phyloP scores from a whole-genome alignment of 148 eudicot genomes.

The Silene uniflora region DNA sequence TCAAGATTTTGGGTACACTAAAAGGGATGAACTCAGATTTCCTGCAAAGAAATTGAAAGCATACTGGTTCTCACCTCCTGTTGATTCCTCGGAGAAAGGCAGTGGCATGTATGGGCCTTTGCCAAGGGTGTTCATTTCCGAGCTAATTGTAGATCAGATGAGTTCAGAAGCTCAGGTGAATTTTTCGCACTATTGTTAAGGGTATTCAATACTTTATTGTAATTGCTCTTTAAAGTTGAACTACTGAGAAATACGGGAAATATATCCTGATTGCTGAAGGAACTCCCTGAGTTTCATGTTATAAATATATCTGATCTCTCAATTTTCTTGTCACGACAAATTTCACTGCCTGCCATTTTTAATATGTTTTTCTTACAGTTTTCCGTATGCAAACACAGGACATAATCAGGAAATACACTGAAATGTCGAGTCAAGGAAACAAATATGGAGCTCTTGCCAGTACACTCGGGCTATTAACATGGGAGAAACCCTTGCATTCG shows the following conservation, averaged over 20 bases:
- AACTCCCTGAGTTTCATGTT: background rate
- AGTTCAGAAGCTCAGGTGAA: conserved; percentile 77
- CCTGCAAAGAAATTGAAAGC: conserved; percentile 95
- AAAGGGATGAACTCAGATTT: conserved; percentile 73
- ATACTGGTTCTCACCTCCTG: conserved; percentile 86
- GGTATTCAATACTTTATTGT: background rate
- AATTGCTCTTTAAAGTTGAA: background rate
- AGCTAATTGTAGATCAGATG: conserved; percentile 93
- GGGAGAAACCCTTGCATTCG: conserved; percentile 69
- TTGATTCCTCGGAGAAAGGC: conserved; percentile 39
- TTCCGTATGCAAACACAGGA: conserved; percentile 39
- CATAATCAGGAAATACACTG: conserved; percentile 70
- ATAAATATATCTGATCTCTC: background rate
- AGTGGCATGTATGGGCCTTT: conserved; percentile 73
- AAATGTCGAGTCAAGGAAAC: conserved; percentile 50
- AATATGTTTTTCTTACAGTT: conserved; percentile 12
- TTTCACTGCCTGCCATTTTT: background rate
- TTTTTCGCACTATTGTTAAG: background rate
- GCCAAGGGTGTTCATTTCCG: conserved; percentile 93
- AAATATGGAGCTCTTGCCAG: conserved; percentile 79
- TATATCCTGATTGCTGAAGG: background rate
- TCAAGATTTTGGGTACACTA: conserved; percentile 75
- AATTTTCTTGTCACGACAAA: background rate
- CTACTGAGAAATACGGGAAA: background rate
- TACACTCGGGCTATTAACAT: conserved; percentile 74